Conservation (phyloP, 2,329 filamentous ascomycete genomes). For the Pyricularia grisea region DNA sequence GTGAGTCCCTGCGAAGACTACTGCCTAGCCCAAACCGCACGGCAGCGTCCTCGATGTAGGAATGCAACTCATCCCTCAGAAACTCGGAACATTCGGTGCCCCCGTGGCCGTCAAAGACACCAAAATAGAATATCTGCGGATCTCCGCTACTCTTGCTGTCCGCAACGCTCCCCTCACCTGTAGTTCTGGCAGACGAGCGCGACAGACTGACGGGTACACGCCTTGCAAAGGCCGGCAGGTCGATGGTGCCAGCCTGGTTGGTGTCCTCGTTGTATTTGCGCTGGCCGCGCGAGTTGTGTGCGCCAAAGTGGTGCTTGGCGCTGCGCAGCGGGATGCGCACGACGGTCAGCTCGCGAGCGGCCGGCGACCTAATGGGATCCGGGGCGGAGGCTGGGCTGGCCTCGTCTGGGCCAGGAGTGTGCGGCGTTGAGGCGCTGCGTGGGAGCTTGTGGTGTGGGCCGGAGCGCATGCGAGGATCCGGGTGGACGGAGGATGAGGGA, state of each 20-base stretch:
- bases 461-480: constrained; percentile 58
- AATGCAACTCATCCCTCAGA: constrained; percentile 72
- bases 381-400: constrained; percentile 40
- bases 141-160: constrained; percentile 69
- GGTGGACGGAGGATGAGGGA: constrained; percentile 85
- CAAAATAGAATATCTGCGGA: constrained; percentile 96
- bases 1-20: constrained; percentile 47
- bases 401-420: constrained; percentile 49
- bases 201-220: constrained; percentile 58
- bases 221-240: constrained; percentile 85
- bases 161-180: constrained; percentile 56
- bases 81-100: constrained; percentile 84
- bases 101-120: constrained; percentile 91
- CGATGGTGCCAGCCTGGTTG: constrained; percentile 87
- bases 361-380: constrained; percentile 45
- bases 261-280: constrained; percentile 89
- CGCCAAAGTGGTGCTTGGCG: constrained; percentile 94
- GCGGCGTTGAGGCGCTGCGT: constrained; percentile 72
- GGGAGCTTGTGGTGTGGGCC: constrained; percentile 78
- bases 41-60: constrained; percentile 78
- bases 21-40: constrained; percentile 68
- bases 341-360: constrained; percentile 72
- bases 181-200: constrained; percentile 29
- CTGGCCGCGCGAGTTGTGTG: constrained; percentile 66
- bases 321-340: constrained; percentile 89